phyloP scores from a whole-genome alignment of 208 protist genomes.

The Naegleria gruberi region DNA sequence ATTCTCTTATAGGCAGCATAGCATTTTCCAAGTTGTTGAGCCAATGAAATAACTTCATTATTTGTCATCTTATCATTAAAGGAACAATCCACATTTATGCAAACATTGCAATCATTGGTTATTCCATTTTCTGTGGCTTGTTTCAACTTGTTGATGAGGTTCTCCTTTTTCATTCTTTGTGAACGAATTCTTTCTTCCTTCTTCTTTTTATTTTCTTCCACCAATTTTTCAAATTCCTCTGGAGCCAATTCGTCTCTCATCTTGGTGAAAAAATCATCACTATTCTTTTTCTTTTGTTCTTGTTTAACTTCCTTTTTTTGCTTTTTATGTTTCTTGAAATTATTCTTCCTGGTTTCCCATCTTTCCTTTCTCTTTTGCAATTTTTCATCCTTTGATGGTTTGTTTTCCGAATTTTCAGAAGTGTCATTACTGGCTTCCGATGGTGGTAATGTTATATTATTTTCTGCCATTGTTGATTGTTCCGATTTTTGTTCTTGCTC shows the following conservation, averaged over 20 bases:
- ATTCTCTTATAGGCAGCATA: neutral
- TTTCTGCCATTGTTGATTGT: too few species aligned
- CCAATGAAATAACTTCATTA: neutral
- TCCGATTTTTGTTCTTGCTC: too few species aligned
- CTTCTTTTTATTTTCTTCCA: neutral
- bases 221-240: neutral
- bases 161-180: neutral
- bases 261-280: neutral
- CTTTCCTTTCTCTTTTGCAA: neutral
- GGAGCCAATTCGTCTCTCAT: neutral
- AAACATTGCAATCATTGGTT: neutral
- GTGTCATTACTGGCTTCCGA: neutral
- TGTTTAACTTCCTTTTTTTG: neutral
- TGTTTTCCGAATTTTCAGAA: neutral
- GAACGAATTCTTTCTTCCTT: neutral
- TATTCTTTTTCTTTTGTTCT: neutral
- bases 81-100: neutral
- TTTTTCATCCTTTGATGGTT: neutral
- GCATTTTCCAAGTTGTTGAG: neutral
- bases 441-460: neutral
- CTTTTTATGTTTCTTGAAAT: neutral
- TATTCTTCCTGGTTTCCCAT: neutral
- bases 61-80: constrained; percentile 13
- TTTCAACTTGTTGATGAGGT: neutral
- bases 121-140: neutral